Evolutionary conservation across 768 basidiomycete genomes (phyloP).

Genomic region (Boletus sp.): DNA sequence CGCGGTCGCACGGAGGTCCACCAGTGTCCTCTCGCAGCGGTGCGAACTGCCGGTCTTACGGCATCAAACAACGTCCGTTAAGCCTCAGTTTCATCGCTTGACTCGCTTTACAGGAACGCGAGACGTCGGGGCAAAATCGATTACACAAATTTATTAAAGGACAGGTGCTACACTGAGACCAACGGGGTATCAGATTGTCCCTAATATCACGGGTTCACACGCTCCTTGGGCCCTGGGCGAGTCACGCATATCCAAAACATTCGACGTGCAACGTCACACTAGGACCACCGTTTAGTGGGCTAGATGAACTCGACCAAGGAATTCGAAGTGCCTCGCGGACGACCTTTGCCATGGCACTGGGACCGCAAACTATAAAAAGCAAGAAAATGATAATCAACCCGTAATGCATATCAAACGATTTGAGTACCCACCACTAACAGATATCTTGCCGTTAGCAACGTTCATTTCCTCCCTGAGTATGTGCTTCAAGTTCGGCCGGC

Average conservation of each 20-base stretch:
- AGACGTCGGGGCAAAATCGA: too few relatives aligned
- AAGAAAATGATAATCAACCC: neutral
- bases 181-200: neutral
- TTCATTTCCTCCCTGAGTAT: conserved; percentile 38
- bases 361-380: conserved; percentile 35
- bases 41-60: neutral
- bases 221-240: neutral
- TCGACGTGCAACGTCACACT: conserved; percentile 35
- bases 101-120: too few relatives aligned
- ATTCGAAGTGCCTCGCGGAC: conserved; percentile 38
- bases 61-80: neutral
- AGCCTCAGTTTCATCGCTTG: neutral
- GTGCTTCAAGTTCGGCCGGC: conserved; percentile 40
- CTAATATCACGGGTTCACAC: neutral
- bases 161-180: neutral
- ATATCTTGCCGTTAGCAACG: conserved; percentile 33
- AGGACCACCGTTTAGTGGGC: conserved; percentile 31
- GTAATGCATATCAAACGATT: neutral
- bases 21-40: neutral
- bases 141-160: too few relatives aligned
- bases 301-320: conserved; percentile 28
- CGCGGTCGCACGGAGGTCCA: too few relatives aligned
- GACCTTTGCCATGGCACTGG: conserved; percentile 33
- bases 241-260: conserved; percentile 35
- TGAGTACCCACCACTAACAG: conserved; percentile 41